phyloP scores from a whole-genome alignment of 208 protist genomes.

The Endotrypanum monterogeii region DNA sequence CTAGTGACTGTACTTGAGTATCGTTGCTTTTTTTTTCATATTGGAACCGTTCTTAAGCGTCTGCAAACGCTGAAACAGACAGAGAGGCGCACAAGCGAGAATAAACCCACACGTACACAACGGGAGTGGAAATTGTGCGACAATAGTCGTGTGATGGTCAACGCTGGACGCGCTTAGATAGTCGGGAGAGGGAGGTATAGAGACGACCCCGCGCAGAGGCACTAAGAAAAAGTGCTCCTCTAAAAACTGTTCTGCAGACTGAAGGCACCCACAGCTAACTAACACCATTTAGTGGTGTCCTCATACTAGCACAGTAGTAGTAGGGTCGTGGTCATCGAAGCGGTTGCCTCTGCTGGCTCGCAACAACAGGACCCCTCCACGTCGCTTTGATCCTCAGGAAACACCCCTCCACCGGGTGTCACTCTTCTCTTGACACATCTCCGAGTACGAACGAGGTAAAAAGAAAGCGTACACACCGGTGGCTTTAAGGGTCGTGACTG shows the following conservation, averaged over 20 bases:
- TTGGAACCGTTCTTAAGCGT: neutral
- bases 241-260: neutral
- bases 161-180: neutral
- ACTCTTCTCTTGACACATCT: neutral
- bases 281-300: neutral
- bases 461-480: neutral
- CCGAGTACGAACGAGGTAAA: neutral
- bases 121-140: neutral
- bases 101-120: neutral
- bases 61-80: conserved; percentile 7
- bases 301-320: neutral
- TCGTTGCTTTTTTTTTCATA: conserved; percentile 10
- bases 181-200: neutral
- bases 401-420: neutral
- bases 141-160: neutral
- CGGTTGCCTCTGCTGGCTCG: neutral
- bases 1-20: neutral
- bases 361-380: neutral
- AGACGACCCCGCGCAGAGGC: neutral
- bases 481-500: neutral
- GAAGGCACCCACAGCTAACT: neutral
- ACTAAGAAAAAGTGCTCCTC: neutral
- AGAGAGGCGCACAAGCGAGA: neutral
- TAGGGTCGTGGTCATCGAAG: neutral
- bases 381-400: neutral